A percentile compares a stretch with the other conserved stretches of the same genome.
phyloP scores from a whole-genome alignment of 257 asterid species.

The Galeopsis tetrahit region DNA sequence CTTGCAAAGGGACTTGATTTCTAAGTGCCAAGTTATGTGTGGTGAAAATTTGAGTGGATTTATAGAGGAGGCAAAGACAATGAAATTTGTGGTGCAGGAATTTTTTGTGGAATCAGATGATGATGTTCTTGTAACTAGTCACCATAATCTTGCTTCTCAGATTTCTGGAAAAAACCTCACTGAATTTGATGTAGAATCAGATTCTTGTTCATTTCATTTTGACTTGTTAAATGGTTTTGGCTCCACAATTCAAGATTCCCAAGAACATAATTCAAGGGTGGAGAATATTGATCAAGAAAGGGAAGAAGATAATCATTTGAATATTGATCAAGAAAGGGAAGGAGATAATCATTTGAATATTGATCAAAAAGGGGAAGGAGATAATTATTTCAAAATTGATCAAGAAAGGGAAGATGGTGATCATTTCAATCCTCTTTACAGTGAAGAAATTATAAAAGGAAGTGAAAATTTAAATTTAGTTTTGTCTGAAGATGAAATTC shows the following conservation, averaged over 20 bases:
- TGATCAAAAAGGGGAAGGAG: not conserved
- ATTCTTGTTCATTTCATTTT: slow-evolving; percentile 33
- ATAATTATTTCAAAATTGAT: not conserved
- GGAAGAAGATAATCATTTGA: not conserved
- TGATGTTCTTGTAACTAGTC: slow-evolving; percentile 37
- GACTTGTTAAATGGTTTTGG: slow-evolving; percentile 28
- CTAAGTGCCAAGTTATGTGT: slow-evolving; percentile 51
- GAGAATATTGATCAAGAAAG: not conserved
- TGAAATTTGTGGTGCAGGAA: slow-evolving; percentile 50
- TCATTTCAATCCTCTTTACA: slow-evolving; percentile 17
- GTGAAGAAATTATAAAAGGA: slow-evolving; percentile 26
- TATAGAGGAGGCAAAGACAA: slow-evolving; percentile 48
- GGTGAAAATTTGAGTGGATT: slow-evolving; percentile 46
- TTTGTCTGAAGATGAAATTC: slow-evolving; percentile 10
- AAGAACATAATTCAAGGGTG: not conserved
- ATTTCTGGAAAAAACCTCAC: not conserved
- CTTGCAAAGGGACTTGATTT: slow-evolving; percentile 36
- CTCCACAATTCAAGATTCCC: slow-evolving; percentile 7
- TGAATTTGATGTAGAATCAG: slow-evolving; percentile 24
- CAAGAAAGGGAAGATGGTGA: not conserved
- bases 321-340: slow-evolving; percentile 1
- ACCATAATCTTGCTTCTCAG: slow-evolving; percentile 32
- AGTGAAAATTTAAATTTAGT: slow-evolving; percentile 10
- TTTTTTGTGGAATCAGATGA: slow-evolving; percentile 50
- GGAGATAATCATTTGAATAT: slow-evolving; percentile 12